phyloP scores from a whole-genome alignment of 768 basidiomycete genomes.

The Russula vinacea region DNA sequence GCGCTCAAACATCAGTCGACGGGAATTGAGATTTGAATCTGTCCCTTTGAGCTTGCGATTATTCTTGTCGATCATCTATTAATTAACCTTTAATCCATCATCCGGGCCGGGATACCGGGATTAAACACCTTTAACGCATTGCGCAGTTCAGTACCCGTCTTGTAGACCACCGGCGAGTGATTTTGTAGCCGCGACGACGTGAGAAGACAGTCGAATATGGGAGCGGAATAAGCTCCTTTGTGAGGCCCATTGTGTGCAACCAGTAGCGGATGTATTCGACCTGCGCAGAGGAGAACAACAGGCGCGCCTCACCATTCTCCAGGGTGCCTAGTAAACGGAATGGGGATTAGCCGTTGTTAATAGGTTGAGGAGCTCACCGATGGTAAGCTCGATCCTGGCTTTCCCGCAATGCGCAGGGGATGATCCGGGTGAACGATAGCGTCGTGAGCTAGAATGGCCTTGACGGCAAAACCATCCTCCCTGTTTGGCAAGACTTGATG shows the following conservation, averaged over 20 bases:
- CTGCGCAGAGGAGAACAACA: slow-evolving; percentile 79
- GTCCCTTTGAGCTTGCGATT: slow-evolving; percentile 73
- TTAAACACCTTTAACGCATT: slow-evolving; percentile 54
- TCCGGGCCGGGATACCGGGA: slow-evolving; percentile 5
- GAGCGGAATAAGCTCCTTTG: slow-evolving; percentile 59
- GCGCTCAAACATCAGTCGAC: slow-evolving; percentile 65
- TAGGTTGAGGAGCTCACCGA: slow-evolving; percentile 45
- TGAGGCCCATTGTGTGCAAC: slow-evolving; percentile 71
- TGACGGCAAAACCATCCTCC: slow-evolving; percentile 60
- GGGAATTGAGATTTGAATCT: slow-evolving; percentile 50
- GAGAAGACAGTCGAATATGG: slow-evolving; percentile 76
- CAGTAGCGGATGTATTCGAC: slow-evolving; percentile 84
- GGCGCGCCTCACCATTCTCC: slow-evolving; percentile 67
- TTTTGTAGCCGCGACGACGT: slow-evolving; percentile 54
- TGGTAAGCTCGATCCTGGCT: slow-evolving; percentile 68
- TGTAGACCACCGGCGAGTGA: slow-evolving; percentile 57
- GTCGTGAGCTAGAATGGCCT: slow-evolving; percentile 67
- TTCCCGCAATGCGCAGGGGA: slow-evolving; percentile 62
- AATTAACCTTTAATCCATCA: neutral
- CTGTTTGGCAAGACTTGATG: slow-evolving; percentile 51
- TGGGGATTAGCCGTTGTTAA: neutral
- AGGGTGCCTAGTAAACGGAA: slow-evolving; percentile 53
- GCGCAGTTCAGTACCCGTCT: slow-evolving; percentile 52
- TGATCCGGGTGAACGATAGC: slow-evolving; percentile 66
- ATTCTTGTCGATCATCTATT: slow-evolving; percentile 70